Evolutionary conservation across 2,329 filamentous ascomycete species (phyloP).

Genomic region (Sporothrix luriei): DNA sequence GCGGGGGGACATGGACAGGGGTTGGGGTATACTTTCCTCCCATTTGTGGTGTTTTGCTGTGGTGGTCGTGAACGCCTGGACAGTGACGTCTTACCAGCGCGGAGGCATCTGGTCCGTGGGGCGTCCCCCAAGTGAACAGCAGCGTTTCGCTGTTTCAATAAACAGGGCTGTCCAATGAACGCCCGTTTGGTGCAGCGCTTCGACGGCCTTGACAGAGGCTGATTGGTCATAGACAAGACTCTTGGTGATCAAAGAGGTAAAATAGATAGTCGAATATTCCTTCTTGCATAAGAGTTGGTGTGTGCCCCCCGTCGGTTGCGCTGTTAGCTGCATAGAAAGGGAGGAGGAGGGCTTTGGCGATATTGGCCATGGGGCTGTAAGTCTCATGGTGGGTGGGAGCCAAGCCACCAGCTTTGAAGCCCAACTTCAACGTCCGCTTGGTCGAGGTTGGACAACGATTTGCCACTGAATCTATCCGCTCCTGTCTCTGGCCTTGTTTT

Average conservation of each 20-base stretch:
- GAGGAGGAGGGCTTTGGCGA: background rate
- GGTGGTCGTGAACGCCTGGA: background rate
- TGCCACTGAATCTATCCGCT: slow-evolving; percentile 2
- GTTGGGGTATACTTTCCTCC: background rate
- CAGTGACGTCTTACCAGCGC: slow-evolving; percentile 13
- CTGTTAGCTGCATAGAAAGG: slow-evolving; percentile 1
- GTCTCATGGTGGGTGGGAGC: background rate
- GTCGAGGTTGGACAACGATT: slow-evolving; percentile 9
- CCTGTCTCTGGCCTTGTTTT: no score
- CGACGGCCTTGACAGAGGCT: slow-evolving; percentile 11
- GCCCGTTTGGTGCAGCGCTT: background rate
- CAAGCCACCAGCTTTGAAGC: slow-evolving; percentile 10
- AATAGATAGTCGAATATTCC: no score
- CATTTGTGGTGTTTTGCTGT: background rate
- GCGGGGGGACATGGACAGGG: slow-evolving; percentile 5
- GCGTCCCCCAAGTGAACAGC: background rate
- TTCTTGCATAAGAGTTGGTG: background rate
- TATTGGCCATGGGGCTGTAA: background rate
- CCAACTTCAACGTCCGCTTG: background rate
- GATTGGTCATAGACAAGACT: background rate
- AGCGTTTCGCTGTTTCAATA: background rate
- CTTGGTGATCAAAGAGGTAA: background rate
- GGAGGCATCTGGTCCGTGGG: background rate
- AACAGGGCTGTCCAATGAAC: slow-evolving; percentile 19
- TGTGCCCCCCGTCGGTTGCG: slow-evolving; percentile 3